Evolutionary conservation across 2,329 filamentous ascomycete species (phyloP), one percentile per base, ranked within the genome.

Genomic region (Talaromyces islandicus): DNA sequence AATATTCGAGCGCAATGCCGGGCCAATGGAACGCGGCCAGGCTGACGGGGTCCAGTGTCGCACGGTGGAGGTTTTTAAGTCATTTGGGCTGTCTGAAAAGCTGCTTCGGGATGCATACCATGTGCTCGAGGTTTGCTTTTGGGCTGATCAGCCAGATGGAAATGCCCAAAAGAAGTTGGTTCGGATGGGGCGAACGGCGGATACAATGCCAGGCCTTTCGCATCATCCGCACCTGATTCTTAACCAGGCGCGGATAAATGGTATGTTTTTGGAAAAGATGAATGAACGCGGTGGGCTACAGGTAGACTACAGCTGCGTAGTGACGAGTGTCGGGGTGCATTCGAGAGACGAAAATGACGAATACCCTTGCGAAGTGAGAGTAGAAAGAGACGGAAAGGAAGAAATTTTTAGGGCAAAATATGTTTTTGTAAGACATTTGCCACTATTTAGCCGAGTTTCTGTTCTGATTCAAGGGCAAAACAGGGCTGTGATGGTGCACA

Each of bases 401-500:
- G 81, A 30, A 6, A 29, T 29, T 21, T 52, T 78, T 61, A 70
- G 71, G 57, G 80, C 81, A 0, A 83, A 81, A 67, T 84, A 84
- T 64, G 78, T 76, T 9, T 64, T 84, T 68, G 81, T 82, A 70
- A 72, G 78, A 12, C 27, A 30, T 12, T 56, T 27, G 43, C 24
- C 38, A 38, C 30, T 50, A 6, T 50, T 56, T 12, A 12, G 14
- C 19, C 11, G 11, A 12, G 1, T 46, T 11, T 7, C 43, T 24
- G 6, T 14, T 54, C 29, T 56, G 35, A 56, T n/a, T 43, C n/a
- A 11, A 12, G 24, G 21, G 5, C 14, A 14, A 25, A n/a, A 43
- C 5, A 59, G 58, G 80, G 75, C 17, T 87, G 84, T 51, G 88
- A 90, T 63, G 88, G 88, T 0, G 87, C 88, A 0, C 85, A 87